A percentile compares a stretch with the other conserved stretches of the same genome.
phyloP scores from a whole-genome alignment of 345 rosid genomes.

The Brassica napus region DNA sequence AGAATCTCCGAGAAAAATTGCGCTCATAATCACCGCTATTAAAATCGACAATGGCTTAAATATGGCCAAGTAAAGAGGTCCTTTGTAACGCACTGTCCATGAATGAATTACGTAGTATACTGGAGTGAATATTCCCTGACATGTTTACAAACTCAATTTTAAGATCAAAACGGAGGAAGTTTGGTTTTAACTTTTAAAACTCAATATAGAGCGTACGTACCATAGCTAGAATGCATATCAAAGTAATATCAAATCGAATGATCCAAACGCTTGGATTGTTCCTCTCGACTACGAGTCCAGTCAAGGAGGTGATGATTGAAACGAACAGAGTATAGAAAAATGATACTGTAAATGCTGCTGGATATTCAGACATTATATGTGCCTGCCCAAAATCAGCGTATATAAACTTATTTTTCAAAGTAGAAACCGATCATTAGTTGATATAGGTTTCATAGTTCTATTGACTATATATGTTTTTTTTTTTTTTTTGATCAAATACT shows the following conservation, averaged over 20 bases:
- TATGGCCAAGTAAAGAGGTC: conserved; percentile 68
- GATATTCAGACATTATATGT: conserved; percentile 75
- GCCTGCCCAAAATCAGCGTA: conserved; percentile 43
- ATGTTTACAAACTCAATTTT: not conserved
- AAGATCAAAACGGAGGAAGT: not conserved
- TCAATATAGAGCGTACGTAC: not conserved
- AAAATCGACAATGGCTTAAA: conserved; percentile 69
- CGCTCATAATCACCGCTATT: conserved; percentile 60
- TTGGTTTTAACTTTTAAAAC: not conserved
- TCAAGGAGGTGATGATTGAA: conserved; percentile 46
- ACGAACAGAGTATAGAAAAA: conserved; percentile 64
- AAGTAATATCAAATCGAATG: conserved; percentile 46
- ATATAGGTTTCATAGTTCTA: not conserved
- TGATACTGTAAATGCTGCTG: conserved; percentile 65
- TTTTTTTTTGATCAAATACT: no score
- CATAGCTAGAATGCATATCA: conserved; percentile 66
- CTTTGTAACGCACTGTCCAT: conserved; percentile 59
- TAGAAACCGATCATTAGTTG: not conserved
- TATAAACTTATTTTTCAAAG: not conserved
- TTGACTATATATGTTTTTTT: not conserved
- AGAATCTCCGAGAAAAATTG: conserved; percentile 58
- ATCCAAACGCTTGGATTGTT: conserved; percentile 60
- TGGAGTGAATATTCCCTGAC: conserved; percentile 57
- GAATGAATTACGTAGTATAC: conserved; percentile 48
- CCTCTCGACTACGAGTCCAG: conserved; percentile 47